Conservation (phyloP, 2,329 filamentous ascomycete genomes). For the Blastomyces parvus region DNA sequence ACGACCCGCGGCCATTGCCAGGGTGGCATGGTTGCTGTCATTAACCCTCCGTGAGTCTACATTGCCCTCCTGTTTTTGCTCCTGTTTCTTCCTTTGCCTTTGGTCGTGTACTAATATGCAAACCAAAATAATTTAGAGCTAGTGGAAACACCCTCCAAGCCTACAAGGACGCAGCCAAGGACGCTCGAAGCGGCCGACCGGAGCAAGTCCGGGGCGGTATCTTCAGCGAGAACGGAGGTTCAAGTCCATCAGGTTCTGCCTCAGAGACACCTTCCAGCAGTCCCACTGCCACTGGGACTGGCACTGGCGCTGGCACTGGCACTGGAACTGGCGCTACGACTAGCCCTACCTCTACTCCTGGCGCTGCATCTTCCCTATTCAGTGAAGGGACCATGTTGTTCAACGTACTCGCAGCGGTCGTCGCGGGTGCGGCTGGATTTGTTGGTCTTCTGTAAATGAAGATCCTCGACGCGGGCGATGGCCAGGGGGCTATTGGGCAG, state of each 20-base stretch:
- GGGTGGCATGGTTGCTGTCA: conserved; percentile 42
- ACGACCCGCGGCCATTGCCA: conserved; percentile 43
- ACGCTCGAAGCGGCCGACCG: conserved; percentile 2
- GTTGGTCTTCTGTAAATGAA: conserved; percentile 3
- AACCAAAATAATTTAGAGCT: neutral
- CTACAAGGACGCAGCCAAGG: conserved; percentile 14
- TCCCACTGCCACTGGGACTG: neutral
- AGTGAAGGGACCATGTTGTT: neutral
- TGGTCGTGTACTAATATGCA: neutral
- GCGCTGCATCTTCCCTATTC: conserved; percentile 3
- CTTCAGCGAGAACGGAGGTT: neutral
- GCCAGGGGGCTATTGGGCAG: neutral
- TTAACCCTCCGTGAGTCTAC: conserved; percentile 38
- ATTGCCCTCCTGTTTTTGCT: neutral
- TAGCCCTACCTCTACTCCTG: neutral
- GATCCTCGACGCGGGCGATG: neutral
- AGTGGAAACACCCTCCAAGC: conserved; percentile 15
- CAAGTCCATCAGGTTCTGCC: neutral
- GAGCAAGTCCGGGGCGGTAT: conserved; percentile 2
- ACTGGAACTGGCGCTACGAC: neutral
- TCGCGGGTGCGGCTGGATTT: neutral
- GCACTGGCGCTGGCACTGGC: neutral
- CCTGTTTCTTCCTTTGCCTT: neutral
- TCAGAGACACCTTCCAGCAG: neutral
- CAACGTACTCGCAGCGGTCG: conserved; percentile 1